Evolutionary conservation across 129 eudicot genomes (phyloP), one percentile per base, ranked within the genome.

Genomic region (Erigeron canadensis): DNA sequence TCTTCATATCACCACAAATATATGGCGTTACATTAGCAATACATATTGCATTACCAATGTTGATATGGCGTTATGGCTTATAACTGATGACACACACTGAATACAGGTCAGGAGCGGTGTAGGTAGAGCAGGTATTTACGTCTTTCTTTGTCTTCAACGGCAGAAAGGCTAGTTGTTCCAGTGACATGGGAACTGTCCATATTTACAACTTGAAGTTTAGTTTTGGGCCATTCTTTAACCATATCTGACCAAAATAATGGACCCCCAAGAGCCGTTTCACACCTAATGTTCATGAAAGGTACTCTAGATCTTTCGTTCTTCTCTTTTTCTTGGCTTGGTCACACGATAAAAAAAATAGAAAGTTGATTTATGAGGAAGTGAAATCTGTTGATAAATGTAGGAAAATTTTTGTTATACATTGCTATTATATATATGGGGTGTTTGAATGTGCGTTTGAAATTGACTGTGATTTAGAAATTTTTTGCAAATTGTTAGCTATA

Each of bases 81-180:
- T 6, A 55, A 43, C 16, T 66, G 44, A 13, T 63, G 4, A 38
- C 73, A 46, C 60, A 50, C 16, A 12, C 45, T 43, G n/a, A 50
- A 62, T 77, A 28, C 70, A 89, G 96, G 90, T 89, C 12, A 82
- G 96, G 44, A 84, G 96, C 71, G 96, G 96, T 28, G 77, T 88
- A 41, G 86, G 79, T 48, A 84, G 85, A 71, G 96, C 96, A 71
- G 96, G 84, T 22, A 86, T 89, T 7, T 82, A 84, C 71, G 93
- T 67, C 82, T 89, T 61, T 86, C 90, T 21, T 89, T 89, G 67
- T 89, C 96, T 47, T 51, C 88, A 4, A 73, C 77, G 42, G 86
- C 86, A 0, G 84, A 84, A 72, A 82, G 90, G 83, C 73, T 89
- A 74, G 96, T 88, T 61, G 89, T 83, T 43, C 87, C 96, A 67